Conservation (phyloP, 164 flowering plant genomes). For the Piper betle region DNA sequence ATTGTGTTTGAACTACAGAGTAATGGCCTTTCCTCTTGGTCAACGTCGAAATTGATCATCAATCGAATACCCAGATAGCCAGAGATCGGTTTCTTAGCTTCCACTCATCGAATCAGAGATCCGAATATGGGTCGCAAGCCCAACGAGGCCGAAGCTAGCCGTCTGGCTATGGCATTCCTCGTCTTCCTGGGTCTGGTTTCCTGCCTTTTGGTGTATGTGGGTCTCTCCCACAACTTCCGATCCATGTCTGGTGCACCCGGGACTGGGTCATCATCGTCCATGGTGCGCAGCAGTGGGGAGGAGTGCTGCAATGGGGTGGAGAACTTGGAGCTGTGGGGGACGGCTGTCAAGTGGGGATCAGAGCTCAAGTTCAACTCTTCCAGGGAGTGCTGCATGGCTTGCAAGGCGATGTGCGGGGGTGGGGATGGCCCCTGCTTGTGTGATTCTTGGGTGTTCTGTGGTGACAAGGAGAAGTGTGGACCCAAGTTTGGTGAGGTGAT, state of each 20-base stretch:
- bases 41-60: not conserved
- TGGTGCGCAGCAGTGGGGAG: not conserved
- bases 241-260: constrained; percentile 7
- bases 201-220: constrained; percentile 37
- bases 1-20: not conserved
- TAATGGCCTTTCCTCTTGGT: not conserved
- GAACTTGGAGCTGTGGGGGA: constrained; percentile 86
- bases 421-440: constrained; percentile 76
- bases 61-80: not conserved
- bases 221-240: constrained; percentile 24
- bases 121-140: constrained; percentile 42
- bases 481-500: constrained; percentile 71
- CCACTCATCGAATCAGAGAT: not conserved
- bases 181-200: constrained; percentile 34
- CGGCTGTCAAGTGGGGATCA: constrained; percentile 90
- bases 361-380: constrained; percentile 67
- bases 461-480: constrained; percentile 54
- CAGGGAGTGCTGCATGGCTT: constrained; percentile 61
- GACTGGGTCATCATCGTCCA: not conserved
- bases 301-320: constrained; percentile 64
- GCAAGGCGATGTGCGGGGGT: constrained; percentile 80
- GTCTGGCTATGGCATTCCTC: constrained; percentile 25
- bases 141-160: constrained; percentile 28
- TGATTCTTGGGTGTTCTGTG: constrained; percentile 92
- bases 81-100: not conserved